These are phyloP conservation scores for Entomortierella parvispora DNA, from an alignment of 192 early-diverging fungal genomes.

Conservation along the genomic window DNA sequence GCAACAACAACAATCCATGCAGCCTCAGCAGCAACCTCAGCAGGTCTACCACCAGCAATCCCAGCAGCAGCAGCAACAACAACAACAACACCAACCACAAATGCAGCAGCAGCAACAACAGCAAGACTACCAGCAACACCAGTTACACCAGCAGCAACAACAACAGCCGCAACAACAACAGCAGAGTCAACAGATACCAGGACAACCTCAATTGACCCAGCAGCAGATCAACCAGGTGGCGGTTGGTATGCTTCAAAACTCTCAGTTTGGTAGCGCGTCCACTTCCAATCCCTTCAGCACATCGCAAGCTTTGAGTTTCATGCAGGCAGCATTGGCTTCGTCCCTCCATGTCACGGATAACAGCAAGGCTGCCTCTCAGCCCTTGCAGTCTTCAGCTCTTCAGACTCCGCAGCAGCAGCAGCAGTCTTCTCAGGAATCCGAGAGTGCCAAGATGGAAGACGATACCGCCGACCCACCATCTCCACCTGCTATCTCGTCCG, in stretches of 20 bases:
- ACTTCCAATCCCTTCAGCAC: constrained; percentile 12
- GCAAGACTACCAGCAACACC: constrained; percentile 1
- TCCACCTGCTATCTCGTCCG: constrained; percentile 25
- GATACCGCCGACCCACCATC: constrained; percentile 13
- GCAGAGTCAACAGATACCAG: background rate
- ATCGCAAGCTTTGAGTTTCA: constrained; percentile 23
- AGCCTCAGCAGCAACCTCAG: background rate
- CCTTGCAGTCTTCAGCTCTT: background rate
- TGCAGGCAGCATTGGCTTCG: constrained; percentile 32
- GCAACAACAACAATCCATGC: constrained; percentile 4
- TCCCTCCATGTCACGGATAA: constrained; percentile 9
- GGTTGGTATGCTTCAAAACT: background rate
- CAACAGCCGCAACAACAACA: constrained; percentile 14
- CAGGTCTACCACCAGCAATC: background rate
- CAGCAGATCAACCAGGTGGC: constrained; percentile 2
- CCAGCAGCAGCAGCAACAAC: constrained; percentile 5
- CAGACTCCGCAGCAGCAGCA: background rate
- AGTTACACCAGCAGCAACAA: background rate
- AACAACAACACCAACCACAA: background rate
- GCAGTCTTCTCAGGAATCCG: background rate
- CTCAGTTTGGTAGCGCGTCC: constrained; percentile 7
- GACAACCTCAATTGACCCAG: constrained; percentile 3
- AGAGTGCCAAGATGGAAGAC: constrained; percentile 13
- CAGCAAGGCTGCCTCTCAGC: no score
- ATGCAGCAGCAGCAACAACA: constrained; percentile 5